These are phyloP conservation scores for Neodidymelliopsis sp. DNA, from an alignment of 2,329 filamentous ascomycete genomes.

Conservation along the genomic window DNA sequence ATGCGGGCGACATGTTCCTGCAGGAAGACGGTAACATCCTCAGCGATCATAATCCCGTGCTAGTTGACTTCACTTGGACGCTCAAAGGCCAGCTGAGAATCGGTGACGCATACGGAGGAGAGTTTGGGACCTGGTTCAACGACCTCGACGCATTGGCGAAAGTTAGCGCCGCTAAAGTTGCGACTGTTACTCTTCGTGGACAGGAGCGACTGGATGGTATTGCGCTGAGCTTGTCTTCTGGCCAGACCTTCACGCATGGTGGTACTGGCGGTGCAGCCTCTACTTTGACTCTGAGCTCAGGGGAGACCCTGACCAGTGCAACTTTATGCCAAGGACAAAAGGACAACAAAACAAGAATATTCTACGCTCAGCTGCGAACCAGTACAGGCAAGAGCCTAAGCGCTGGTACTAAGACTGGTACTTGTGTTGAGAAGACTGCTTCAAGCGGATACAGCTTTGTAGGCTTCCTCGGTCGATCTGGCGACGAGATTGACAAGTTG, in stretches of 20 bases:
- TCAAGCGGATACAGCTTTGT: conserved; percentile 61
- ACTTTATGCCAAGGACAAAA: conserved; percentile 61
- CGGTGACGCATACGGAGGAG: conserved; percentile 57
- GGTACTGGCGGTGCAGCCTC: conserved; percentile 59
- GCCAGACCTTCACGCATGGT: conserved; percentile 60
- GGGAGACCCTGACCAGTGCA: conserved; percentile 60
- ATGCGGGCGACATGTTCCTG: conserved; percentile 65
- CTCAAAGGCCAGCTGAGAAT: conserved; percentile 16
- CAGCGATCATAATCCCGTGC: conserved; percentile 70
- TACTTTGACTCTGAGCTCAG: conserved; percentile 54
- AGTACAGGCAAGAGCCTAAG: conserved; percentile 56
- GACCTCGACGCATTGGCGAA: conserved; percentile 56
- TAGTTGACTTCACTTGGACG: conserved; percentile 58
- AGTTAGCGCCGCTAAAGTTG: conserved; percentile 43
- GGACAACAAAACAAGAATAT: conserved; percentile 57
- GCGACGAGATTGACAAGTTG: conserved; percentile 64
- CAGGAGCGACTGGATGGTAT: conserved; percentile 60
- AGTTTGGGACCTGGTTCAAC: conserved; percentile 63
- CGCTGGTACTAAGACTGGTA: conserved; percentile 55
- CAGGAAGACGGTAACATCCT: conserved; percentile 64
- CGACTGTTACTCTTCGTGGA: conserved; percentile 57
- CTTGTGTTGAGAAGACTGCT: conserved; percentile 57
- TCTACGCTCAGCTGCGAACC: conserved; percentile 63
- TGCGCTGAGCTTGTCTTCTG: conserved; percentile 57
- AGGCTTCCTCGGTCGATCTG: conserved; percentile 60